A percentile compares a stretch with the other conserved stretches of the same genome.
phyloP scores from a whole-genome alignment of 345 rosid species.

The Eucalyptus cloeziana region DNA sequence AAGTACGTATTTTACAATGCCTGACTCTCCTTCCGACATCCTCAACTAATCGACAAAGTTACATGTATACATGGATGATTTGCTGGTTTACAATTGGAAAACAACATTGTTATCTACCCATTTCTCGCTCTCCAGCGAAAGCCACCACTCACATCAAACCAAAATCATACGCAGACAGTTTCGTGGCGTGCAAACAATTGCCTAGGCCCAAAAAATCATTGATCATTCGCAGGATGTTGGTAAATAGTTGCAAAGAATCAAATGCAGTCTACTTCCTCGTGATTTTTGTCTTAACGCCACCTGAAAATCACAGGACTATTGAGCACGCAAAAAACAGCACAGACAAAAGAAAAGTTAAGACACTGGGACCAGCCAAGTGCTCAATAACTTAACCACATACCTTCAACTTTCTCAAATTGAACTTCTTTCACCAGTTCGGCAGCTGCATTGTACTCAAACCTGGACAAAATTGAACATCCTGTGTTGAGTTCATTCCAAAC shows the following conservation, averaged over 20 bases:
- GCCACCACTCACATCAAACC: background rate
- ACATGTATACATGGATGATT: background rate
- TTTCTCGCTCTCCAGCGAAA: background rate
- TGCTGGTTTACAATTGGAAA: background rate
- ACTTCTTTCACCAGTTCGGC: conserved; percentile 80
- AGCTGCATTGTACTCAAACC: conserved; percentile 74
- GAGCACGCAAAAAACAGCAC: background rate
- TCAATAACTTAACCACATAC: conserved; percentile 7
- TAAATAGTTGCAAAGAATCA: background rate
- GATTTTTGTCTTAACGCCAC: conserved; percentile 70
- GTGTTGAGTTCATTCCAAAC: background rate
- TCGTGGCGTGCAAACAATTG: background rate
- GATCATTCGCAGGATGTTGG: background rate
- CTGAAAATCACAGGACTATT: conserved; percentile 17
- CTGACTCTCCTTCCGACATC: background rate
- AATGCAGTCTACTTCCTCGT: conserved; percentile 26
- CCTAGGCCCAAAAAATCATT: background rate
- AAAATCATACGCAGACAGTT: background rate
- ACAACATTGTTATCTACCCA: background rate
- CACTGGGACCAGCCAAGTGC: background rate
- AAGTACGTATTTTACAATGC: background rate
- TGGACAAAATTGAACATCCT: conserved; percentile 6
- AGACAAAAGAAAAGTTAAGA: background rate
- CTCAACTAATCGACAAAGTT: background rate
- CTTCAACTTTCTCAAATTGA: conserved; percentile 71